Evolutionary conservation across 2,329 filamentous ascomycete genomes (phyloP).

Genomic region (Botrytis deweyae): DNA sequence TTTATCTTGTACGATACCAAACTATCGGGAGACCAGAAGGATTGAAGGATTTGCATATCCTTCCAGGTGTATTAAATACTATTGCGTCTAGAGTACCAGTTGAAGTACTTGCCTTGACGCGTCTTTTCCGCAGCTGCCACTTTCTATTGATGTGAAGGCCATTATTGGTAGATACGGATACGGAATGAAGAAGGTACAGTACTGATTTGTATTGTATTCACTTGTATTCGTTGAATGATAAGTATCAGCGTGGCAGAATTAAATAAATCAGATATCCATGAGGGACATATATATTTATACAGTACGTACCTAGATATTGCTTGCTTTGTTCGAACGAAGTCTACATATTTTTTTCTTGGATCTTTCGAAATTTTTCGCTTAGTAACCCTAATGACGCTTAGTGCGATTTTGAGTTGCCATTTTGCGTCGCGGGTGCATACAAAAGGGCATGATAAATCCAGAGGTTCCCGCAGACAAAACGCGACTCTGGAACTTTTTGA

Average conservation of each 20-base stretch:
- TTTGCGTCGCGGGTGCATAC: constrained; percentile 11
- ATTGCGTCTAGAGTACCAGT: neutral
- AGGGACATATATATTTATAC: neutral
- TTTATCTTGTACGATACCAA: constrained; percentile 16
- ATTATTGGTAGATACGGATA: neutral
- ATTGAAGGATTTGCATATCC: neutral
- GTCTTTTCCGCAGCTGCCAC: neutral
- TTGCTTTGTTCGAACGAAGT: neutral
- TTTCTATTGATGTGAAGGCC: neutral
- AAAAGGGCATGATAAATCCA: constrained; percentile 17
- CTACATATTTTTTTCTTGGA: neutral
- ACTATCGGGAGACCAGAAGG: neutral
- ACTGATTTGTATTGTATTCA: neutral
- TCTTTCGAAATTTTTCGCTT: neutral
- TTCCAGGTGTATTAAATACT: neutral
- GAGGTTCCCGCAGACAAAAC: constrained; percentile 17
- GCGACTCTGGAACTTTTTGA: constrained; percentile 17
- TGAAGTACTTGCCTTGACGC: neutral
- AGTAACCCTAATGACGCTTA: constrained; percentile 13
- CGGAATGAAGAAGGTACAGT: neutral
- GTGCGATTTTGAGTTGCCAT: constrained; percentile 13
- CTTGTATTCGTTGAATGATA: neutral
- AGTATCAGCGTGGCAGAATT: neutral
- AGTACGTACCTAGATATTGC: neutral
- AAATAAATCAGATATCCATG: neutral